Percentiles rank a stretch among this genome's conserved stretches.
Evolutionary conservation across 805 yeast species (phyloP).

Genomic region (Teunomyces funiuensis): DNA sequence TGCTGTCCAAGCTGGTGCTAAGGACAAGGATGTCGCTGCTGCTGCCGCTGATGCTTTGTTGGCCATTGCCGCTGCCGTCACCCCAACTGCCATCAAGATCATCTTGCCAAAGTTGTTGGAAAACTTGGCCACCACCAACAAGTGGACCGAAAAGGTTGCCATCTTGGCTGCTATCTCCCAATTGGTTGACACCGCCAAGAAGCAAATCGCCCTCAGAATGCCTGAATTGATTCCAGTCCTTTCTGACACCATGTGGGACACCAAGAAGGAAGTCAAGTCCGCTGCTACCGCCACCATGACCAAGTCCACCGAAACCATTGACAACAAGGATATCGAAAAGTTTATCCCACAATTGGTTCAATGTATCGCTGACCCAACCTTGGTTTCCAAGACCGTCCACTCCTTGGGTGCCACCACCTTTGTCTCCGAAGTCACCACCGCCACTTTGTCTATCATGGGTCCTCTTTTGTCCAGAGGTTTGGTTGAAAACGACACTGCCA

Average conservation of each 20-base stretch:
- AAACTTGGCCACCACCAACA: constrained; percentile 69
- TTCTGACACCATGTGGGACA: constrained; percentile 99
- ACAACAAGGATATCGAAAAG: constrained; percentile 99
- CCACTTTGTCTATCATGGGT: constrained; percentile 98
- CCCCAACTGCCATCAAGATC: constrained; percentile 92
- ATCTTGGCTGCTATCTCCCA: constrained; percentile 80
- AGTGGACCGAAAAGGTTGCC: constrained; percentile 98
- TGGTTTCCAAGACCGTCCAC: constrained; percentile 99
- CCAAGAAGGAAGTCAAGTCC: constrained; percentile 95
- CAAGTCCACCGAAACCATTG: constrained; percentile 95
- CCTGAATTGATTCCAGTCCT: constrained; percentile 98
- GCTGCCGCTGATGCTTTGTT: constrained; percentile 75
- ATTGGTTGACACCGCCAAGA: constrained; percentile 92
- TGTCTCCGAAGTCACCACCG: constrained; percentile 99
- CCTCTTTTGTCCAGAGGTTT: constrained; percentile 99
- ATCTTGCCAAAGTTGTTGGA: constrained; percentile 77
- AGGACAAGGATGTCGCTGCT: constrained; percentile 70
- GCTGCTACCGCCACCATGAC: constrained; percentile 96
- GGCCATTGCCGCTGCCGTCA: constrained; percentile 76
- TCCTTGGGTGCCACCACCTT: constrained; percentile 99
- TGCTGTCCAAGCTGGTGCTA: constrained; percentile 85
- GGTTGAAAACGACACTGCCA: constrained; percentile 98
- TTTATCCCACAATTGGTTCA: constrained; percentile 96
- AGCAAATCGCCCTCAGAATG: constrained; percentile 97
- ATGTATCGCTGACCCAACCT: constrained; percentile 95